A percentile compares a stretch with the other conserved stretches of the same genome.
Conservation (phyloP, 2,329 filamentous ascomycete species). For the Biscogniauxia sp. region DNA sequence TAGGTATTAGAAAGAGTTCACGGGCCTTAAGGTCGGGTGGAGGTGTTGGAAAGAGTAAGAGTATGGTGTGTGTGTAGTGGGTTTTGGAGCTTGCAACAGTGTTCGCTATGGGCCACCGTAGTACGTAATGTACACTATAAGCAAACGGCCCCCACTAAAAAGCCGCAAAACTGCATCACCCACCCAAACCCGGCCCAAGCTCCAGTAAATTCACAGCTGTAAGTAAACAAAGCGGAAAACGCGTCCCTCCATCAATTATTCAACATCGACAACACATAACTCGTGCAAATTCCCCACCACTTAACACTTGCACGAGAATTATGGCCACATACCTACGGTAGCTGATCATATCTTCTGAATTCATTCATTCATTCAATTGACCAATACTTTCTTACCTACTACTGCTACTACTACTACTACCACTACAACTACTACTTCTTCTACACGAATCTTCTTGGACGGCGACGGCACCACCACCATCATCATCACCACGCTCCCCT, state of each 20-base stretch:
- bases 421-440: constrained; percentile 7
- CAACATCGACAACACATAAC: neutral
- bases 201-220: constrained; percentile 20
- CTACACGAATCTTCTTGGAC: constrained; percentile 3
- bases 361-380: constrained; percentile 4
- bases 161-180: neutral
- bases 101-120: no score
- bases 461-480: constrained; percentile 1
- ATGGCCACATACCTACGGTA: neutral
- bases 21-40: no score
- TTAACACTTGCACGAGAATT: neutral
- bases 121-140: no score
- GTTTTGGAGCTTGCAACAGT: no score
- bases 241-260: constrained; percentile 12
- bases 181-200: constrained; percentile 1
- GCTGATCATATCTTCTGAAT: constrained; percentile 15
- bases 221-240: constrained; percentile 42
- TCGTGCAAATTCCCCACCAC: constrained; percentile 2
- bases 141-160: neutral
- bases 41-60: no score
- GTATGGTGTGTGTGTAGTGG: no score
- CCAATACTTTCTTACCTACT: neutral
- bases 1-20: no score
- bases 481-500: constrained; percentile 3
- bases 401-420: constrained; percentile 7